A percentile compares a stretch with the other conserved stretches of the same genome.
phyloP scores from a whole-genome alignment of 495 filamentous ascomycete genomes.

The Hapsidospora chrysogenum region DNA sequence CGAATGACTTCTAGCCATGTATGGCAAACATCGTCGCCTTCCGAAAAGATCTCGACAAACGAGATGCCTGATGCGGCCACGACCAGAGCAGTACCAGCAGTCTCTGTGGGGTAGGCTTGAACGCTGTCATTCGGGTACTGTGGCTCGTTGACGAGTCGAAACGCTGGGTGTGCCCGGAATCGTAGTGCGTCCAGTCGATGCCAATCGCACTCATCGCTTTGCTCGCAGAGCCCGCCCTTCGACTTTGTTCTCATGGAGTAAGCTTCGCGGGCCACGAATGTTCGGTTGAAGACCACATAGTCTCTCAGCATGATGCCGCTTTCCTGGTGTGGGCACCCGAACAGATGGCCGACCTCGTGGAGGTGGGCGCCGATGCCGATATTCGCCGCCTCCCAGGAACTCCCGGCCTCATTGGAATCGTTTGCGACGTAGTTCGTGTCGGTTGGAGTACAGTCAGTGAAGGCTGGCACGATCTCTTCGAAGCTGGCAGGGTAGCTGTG shows the following conservation, averaged over 20 bases:
- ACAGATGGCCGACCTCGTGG: slow-evolving; percentile 73
- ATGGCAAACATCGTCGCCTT: slow-evolving; percentile 59
- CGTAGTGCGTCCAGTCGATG: slow-evolving; percentile 75
- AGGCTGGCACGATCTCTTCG: slow-evolving; percentile 74
- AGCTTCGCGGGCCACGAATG: slow-evolving; percentile 60
- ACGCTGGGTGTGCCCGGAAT: slow-evolving; percentile 83
- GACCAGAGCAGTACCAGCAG: slow-evolving; percentile 60
- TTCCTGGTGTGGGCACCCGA: slow-evolving; percentile 78
- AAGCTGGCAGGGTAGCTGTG: slow-evolving; percentile 74
- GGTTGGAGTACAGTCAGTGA: slow-evolving; percentile 75
- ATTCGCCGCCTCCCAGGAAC: slow-evolving; percentile 82
- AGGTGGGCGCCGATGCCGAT: slow-evolving; percentile 85
- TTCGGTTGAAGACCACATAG: slow-evolving; percentile 68
- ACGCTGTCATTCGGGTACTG: slow-evolving; percentile 56
- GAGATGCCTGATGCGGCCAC: slow-evolving; percentile 70
- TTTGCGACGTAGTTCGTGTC: slow-evolving; percentile 70
- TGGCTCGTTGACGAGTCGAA: slow-evolving; percentile 63
- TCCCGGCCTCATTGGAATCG: slow-evolving; percentile 68
- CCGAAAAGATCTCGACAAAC: slow-evolving; percentile 63
- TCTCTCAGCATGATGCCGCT: slow-evolving; percentile 78
- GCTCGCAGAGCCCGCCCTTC: slow-evolving; percentile 55
- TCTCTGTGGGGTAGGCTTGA: slow-evolving; percentile 76
- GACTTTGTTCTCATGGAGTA: slow-evolving; percentile 72
- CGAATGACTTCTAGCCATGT: slow-evolving; percentile 56
- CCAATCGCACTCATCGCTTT: slow-evolving; percentile 72